Conservation (phyloP, 2,329 filamentous ascomycete genomes). For the Penicillium concentricum region DNA sequence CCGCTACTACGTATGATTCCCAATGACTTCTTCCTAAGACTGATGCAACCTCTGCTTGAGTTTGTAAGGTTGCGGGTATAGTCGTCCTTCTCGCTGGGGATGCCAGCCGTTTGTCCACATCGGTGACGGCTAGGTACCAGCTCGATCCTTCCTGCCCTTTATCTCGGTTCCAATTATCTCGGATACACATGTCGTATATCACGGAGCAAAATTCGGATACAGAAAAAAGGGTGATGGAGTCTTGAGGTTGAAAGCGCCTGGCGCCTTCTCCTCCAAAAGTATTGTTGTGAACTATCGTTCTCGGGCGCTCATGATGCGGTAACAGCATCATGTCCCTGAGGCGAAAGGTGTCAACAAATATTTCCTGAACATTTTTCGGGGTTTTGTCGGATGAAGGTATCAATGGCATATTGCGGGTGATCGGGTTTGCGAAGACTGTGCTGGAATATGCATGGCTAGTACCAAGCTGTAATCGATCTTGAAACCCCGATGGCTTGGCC, state of each 20-base stretch:
- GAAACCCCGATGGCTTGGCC: constrained; percentile 26
- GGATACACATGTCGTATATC: constrained; percentile 26
- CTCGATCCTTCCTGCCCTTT: constrained; percentile 68
- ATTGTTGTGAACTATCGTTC: constrained; percentile 60
- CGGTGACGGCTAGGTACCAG: constrained; percentile 57
- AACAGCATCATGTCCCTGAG: constrained; percentile 11
- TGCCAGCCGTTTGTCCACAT: constrained; percentile 33
- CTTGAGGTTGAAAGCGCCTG: constrained; percentile 70
- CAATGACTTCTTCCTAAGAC: constrained; percentile 35
- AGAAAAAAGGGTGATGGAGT: constrained; percentile 66
- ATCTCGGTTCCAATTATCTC: constrained; percentile 24
- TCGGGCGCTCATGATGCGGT: constrained; percentile 13
- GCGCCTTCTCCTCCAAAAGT: constrained; percentile 70
- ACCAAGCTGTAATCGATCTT: constrained; percentile 12
- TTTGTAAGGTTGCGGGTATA: constrained; percentile 64
- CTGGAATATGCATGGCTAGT: constrained; percentile 32
- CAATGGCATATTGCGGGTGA: constrained; percentile 36
- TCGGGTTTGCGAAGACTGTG: constrained; percentile 25
- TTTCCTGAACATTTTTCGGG: constrained; percentile 57
- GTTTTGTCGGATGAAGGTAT: constrained; percentile 74
- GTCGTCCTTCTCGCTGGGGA: constrained; percentile 81
- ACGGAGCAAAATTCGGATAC: constrained; percentile 44
- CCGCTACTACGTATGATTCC: constrained; percentile 61
- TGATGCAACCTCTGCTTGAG: constrained; percentile 35
- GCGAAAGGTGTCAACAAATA: constrained; percentile 49